Evolutionary conservation across 106 monocot genomes (phyloP).

Genomic region (Allium fistulosum): DNA sequence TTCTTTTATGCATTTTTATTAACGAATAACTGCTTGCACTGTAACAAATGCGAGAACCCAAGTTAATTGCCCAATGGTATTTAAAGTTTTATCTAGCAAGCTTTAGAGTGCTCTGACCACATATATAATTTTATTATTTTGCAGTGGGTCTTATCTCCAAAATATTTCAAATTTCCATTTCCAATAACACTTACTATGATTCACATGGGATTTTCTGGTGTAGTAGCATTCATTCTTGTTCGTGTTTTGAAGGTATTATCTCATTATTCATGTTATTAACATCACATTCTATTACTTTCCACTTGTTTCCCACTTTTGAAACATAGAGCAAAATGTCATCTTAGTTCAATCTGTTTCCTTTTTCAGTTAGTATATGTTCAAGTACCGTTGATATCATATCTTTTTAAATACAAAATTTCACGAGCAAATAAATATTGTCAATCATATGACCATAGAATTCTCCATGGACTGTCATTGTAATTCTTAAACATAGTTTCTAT

Average conservation of each 20-base stretch:
- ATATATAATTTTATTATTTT: conserved; percentile 11
- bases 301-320: neutral
- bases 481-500: no score
- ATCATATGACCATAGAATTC: no score
- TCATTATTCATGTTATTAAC: conserved; percentile 2
- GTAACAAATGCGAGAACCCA: no score
- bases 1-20: neutral
- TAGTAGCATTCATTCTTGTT: conserved; percentile 68
- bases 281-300: neutral
- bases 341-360: neutral
- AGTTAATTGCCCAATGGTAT: no score
- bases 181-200: conserved; percentile 95
- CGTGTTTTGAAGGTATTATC: conserved; percentile 81
- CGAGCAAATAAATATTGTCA: no score
- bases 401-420: no score
- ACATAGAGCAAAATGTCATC: neutral
- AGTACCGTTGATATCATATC: neutral
- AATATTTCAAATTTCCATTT: conserved; percentile 89
- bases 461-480: no score
- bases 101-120: neutral
- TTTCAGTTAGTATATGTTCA: neutral
- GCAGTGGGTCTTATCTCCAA: conserved; percentile 92
- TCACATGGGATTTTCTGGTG: conserved; percentile 93
- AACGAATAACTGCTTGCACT: neutral
- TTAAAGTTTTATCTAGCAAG: neutral